Evolutionary conservation across 805 yeast species (phyloP).

Genomic region (Ogataea parapolymorpha): DNA sequence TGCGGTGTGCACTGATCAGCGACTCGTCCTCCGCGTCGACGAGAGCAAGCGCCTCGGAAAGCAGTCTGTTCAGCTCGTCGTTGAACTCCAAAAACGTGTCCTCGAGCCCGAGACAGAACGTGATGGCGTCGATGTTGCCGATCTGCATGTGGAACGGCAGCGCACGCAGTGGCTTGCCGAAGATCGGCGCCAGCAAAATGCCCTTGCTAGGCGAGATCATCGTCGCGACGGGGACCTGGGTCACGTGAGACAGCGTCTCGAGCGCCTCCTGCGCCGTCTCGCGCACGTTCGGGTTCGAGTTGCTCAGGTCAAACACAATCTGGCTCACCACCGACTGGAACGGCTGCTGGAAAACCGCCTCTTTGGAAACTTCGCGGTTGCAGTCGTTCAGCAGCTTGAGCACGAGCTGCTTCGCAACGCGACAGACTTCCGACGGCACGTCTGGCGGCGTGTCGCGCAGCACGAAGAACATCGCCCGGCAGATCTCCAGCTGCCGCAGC

Average conservation of each 20-base stretch:
- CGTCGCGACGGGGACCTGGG: constrained; percentile 64
- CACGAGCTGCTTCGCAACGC: constrained; percentile 66
- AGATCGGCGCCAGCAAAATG: constrained; percentile 84
- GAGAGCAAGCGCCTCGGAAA: constrained; percentile 86
- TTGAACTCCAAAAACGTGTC: constrained; percentile 79
- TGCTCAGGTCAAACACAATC: constrained; percentile 87
- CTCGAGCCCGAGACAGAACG: constrained; percentile 80
- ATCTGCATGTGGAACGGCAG: constrained; percentile 98
- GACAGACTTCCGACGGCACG: constrained; percentile 76
- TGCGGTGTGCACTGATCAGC: constrained; percentile 79
- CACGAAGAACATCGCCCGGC: constrained; percentile 84
- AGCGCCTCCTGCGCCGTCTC: constrained; percentile 75
- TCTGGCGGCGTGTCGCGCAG: constrained; percentile 86
- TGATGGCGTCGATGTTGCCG: constrained; percentile 96
- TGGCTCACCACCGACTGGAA: constrained; percentile 84
- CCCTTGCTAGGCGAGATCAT: constrained; percentile 82
- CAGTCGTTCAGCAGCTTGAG: constrained; percentile 62
- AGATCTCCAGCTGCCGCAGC: constrained; percentile 76
- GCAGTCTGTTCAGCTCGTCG: constrained; percentile 80
- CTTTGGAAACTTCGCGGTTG: constrained; percentile 57
- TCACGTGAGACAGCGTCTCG: constrained; percentile 61
- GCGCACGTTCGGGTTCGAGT: constrained; percentile 80
- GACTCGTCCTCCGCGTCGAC: constrained; percentile 99
- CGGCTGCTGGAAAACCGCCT: constrained; percentile 63
- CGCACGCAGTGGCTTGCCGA: constrained; percentile 95